phyloP scores from a whole-genome alignment of 2,329 filamentous ascomycete species.

The Diaporthe australafricana region DNA sequence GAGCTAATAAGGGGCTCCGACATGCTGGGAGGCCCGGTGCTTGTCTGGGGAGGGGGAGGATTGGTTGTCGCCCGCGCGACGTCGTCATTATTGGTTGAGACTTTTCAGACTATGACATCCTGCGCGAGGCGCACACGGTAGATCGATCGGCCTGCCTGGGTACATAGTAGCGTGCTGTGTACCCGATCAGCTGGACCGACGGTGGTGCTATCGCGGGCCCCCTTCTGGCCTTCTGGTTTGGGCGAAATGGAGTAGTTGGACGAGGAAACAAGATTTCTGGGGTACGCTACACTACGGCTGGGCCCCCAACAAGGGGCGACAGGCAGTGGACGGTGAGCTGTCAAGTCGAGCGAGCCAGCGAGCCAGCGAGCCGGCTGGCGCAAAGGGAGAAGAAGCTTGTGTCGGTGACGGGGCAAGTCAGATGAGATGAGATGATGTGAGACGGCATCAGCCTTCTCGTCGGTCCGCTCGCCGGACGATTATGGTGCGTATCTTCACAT shows the following conservation, averaged over 20 bases:
- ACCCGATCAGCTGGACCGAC: conserved; percentile 25
- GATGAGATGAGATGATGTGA: conserved; percentile 34
- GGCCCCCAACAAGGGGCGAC: not conserved
- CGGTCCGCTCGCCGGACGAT: conserved; percentile 25
- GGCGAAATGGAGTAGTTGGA: not conserved
- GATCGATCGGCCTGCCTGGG: conserved; percentile 22
- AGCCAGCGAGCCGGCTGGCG: not conserved
- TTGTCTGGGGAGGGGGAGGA: not conserved
- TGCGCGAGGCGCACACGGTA: not conserved
- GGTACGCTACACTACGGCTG: conserved; percentile 2
- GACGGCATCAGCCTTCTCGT: conserved; percentile 31
- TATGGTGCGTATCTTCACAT: conserved; percentile 1
- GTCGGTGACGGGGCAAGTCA: conserved; percentile 3
- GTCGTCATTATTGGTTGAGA: not conserved
- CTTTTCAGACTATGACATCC: not conserved
- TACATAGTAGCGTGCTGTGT: conserved; percentile 8
- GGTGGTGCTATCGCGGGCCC: not conserved
- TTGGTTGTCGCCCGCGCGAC: not conserved
- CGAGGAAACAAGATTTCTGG: conserved; percentile 21
- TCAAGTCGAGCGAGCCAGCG: conserved; percentile 10
- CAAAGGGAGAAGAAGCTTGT: not conserved
- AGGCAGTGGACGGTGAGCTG: conserved; percentile 21
- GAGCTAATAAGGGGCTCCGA: conserved; percentile 6
- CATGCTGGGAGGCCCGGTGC: conserved; percentile 7
- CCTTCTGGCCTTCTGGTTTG: not conserved